Conservation (phyloP, 345 rosid genomes). For the Eucalyptus dawsonii region DNA sequence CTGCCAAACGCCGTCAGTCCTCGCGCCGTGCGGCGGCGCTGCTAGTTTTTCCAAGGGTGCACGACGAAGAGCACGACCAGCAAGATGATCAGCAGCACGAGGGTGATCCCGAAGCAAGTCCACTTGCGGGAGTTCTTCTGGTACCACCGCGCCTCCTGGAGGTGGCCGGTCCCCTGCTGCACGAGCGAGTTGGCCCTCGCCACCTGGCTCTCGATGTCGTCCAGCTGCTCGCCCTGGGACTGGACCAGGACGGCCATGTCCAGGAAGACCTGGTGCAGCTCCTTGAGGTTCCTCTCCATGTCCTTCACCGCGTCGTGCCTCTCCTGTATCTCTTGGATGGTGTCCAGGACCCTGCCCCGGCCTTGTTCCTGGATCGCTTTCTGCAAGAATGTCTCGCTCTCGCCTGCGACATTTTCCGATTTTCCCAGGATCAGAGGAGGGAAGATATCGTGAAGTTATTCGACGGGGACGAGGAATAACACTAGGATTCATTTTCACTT, state of each 20-base stretch:
- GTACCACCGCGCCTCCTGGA: constrained; percentile 45
- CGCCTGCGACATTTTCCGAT: constrained; percentile 11
- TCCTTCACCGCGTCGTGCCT: constrained; percentile 67
- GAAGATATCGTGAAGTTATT: background rate
- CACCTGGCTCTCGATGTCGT: constrained; percentile 70
- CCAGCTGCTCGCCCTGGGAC: constrained; percentile 64
- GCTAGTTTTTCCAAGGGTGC: constrained; percentile 40
- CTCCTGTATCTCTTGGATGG: constrained; percentile 74
- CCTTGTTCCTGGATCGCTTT: constrained; percentile 86
- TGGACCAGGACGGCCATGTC: constrained; percentile 84
- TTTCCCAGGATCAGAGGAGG: too few species aligned
- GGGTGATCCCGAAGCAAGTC: constrained; percentile 51
- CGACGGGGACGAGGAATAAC: background rate
- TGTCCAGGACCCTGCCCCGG: constrained; percentile 58
- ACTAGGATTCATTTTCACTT: background rate
- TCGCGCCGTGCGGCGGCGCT: background rate
- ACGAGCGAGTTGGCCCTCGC: constrained; percentile 65
- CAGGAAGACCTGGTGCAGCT: constrained; percentile 70
- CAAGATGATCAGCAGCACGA: constrained; percentile 50
- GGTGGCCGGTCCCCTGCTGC: constrained; percentile 35
- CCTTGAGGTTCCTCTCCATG: constrained; percentile 57
- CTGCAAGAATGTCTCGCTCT: constrained; percentile 64
- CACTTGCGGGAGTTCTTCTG: constrained; percentile 82
- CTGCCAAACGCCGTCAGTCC: background rate
- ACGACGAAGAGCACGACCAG: constrained; percentile 44